Evolutionary conservation across 2,329 filamentous ascomycete species (phyloP).

Genomic region (Alternaria ventricosa): DNA sequence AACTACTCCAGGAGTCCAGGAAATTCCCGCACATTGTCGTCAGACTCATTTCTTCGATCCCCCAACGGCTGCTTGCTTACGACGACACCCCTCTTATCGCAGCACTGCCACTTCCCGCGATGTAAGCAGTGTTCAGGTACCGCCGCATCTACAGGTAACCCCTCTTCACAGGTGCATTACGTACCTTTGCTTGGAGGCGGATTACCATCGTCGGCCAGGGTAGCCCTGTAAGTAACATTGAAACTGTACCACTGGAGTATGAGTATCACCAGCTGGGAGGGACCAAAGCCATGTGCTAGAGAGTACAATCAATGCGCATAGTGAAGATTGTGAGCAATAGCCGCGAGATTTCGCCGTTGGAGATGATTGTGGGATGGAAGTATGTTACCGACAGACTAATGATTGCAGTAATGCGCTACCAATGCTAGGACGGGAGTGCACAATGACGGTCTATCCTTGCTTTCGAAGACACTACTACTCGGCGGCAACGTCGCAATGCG

Average conservation of each 20-base stretch:
- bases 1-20: neutral
- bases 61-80: neutral
- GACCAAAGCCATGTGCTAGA: neutral
- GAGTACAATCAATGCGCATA: rapidly evolving
- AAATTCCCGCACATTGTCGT: neutral
- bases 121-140: neutral
- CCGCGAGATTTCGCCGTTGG: neutral
- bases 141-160: neutral
- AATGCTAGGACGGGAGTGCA: neutral
- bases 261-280: neutral
- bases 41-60: neutral
- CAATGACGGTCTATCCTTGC: neutral
- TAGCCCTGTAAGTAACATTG: neutral
- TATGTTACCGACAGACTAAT: neutral
- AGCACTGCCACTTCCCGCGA: neutral
- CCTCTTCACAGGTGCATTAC: neutral
- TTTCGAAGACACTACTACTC: neutral
- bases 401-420: neutral
- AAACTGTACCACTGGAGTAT: neutral
- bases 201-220: neutral
- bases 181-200: neutral
- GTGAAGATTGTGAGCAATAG: neutral
- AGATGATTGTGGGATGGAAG: neutral
- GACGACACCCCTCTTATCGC: neutral
- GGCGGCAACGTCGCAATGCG: neutral